phyloP scores from a whole-genome alignment of 768 basidiomycete genomes.

The Panellus pusillus region DNA sequence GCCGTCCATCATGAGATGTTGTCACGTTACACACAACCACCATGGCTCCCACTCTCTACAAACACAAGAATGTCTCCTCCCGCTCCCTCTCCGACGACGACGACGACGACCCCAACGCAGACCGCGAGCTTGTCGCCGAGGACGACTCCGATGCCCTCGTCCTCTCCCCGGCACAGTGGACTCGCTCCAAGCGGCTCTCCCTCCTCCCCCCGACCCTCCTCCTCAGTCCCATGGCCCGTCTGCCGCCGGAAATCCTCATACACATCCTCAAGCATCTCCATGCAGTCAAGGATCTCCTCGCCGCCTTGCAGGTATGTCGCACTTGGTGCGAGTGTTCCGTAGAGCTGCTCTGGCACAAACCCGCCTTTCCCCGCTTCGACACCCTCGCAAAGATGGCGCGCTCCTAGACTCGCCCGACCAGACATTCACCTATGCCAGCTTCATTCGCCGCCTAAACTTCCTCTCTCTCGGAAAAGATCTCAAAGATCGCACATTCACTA shows the following conservation, averaged over 20 bases:
- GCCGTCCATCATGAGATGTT: no score
- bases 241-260: conserved; percentile 91
- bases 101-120: conserved; percentile 52
- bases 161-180: conserved; percentile 71
- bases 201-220: conserved; percentile 24
- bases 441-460: conserved; percentile 92
- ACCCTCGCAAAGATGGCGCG: conserved; percentile 75
- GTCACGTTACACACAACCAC: conserved; percentile 8
- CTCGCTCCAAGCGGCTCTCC: conserved; percentile 33
- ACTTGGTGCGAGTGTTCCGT: conserved; percentile 96
- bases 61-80: conserved; percentile 65
- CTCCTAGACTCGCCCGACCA: conserved; percentile 63
- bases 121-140: conserved; percentile 51
- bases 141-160: conserved; percentile 43
- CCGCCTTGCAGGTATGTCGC: conserved; percentile 77
- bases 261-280: conserved; percentile 87
- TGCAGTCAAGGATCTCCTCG: conserved; percentile 69
- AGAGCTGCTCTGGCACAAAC: conserved; percentile 93
- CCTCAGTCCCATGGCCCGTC: conserved; percentile 58
- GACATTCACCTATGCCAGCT: conserved; percentile 84
- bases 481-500: conserved; percentile 69
- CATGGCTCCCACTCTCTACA: conserved; percentile 45
- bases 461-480: conserved; percentile 67
- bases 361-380: conserved; percentile 65
- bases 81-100: conserved; percentile 81